Evolutionary conservation across 1,284 basidiomycete species (phyloP).

Genomic region (Cutaneotrichosporon spelunceum): DNA sequence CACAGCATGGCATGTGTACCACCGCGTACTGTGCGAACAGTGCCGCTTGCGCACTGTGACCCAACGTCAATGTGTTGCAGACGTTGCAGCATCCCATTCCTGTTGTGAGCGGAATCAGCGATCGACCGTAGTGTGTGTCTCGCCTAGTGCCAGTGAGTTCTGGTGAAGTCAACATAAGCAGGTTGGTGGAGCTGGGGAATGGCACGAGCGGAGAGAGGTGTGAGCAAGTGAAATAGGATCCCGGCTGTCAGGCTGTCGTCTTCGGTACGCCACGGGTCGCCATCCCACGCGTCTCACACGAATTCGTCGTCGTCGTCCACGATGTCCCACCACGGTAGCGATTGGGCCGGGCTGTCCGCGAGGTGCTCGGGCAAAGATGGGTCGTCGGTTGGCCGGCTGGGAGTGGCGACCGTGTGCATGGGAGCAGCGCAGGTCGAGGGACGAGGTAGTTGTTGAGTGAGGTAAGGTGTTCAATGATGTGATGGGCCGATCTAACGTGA

Average conservation of each 20-base stretch:
- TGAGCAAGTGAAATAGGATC: background rate
- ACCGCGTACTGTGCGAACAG: background rate
- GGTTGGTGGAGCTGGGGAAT: background rate
- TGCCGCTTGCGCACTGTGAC: background rate
- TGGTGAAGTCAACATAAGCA: too few relatives aligned
- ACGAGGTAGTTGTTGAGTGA: background rate
- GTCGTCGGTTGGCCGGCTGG: too few relatives aligned
- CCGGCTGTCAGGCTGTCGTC: background rate
- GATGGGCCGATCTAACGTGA: background rate
- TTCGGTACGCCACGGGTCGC: background rate
- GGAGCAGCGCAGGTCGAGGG: background rate
- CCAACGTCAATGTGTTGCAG: background rate
- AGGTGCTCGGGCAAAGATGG: background rate
- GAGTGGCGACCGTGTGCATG: too few relatives aligned
- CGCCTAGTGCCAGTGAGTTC: background rate
- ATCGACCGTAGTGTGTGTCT: background rate
- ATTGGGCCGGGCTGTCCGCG: background rate
- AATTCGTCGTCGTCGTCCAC: background rate
- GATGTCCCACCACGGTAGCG: background rate
- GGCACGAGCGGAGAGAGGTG: background rate
- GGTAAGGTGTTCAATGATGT: background rate
- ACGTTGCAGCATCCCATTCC: background rate
- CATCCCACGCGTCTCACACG: too few relatives aligned
- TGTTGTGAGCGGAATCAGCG: background rate
- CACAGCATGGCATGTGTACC: background rate